Base-by-base conservation (phyloP, 2,329 filamentous ascomycete species). In the Metarhizium guizhouense region DNA sequence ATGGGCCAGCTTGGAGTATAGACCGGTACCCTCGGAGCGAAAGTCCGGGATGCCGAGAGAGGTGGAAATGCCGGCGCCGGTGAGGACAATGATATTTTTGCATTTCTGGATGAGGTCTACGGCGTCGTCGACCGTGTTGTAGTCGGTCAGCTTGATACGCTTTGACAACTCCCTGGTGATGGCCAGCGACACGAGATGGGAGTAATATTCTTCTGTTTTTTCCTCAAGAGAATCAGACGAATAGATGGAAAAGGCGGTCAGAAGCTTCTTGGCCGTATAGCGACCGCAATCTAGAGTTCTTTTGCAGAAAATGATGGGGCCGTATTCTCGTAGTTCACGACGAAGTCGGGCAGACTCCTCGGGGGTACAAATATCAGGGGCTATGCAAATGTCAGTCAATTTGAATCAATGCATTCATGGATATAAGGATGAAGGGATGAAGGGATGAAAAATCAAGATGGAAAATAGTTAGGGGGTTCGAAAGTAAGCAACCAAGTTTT, bases 31-130 rank as follows among this genome's bases (percentile, higher is more conserved):
- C 70, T 94, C 94, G 53, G 92, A 96, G 61, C 94, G 86, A 67
- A 99, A 99, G 70, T 99, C 94, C 4, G 94, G 94, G 57, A 99
- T 97, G 58, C 94, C 94, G 20, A 99, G 83, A 53, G 90, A 96
- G 1, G 94, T 99, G 30, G 92, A 96, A 62, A 99, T 97, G 62
- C 94, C 94, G 18, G 94, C 94, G 53, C 94, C 94, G 1, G 94
- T 97, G 62, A 99, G 82, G 61, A 97, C 88, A 65, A 99, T 83
- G 69, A 99, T 92, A 70, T 96, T 95, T 62, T 82, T 82, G 56
- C 86, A 84, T 57, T 81, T 80, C 62, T 83, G 78, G 47, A 99
- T 79, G 52, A 99, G 76, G 14, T 78, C 73, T 8, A 94, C 91
- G 4, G 90, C 94, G 72, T 99, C 91, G 60, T 95, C 88, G 53